Evolutionary conservation across 345 rosid species (phyloP).

Genomic region (Pelargonium nanum): DNA sequence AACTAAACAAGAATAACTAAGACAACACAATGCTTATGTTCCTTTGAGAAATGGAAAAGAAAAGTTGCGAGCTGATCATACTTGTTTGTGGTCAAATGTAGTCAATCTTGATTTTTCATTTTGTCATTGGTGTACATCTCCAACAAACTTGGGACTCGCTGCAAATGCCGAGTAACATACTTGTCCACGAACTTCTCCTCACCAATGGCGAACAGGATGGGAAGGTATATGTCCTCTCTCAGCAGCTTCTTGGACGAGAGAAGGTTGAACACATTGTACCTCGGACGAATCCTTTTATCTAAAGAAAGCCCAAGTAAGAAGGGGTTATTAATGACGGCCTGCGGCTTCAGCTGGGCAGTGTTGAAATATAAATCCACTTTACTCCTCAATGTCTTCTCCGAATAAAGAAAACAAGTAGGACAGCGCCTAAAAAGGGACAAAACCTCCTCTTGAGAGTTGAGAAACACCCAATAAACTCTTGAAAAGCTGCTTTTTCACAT

Average conservation of each 20-base stretch:
- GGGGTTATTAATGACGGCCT: background rate
- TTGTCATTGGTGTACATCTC: background rate
- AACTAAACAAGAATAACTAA: too few species aligned
- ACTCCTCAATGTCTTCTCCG: constrained; percentile 10
- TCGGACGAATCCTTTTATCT: constrained; percentile 11
- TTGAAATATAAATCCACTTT: constrained; percentile 2
- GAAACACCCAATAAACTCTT: constrained; percentile 13
- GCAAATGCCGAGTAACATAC: constrained; percentile 3
- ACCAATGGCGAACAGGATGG: background rate
- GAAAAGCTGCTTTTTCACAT: constrained; percentile 6
- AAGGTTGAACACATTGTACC: constrained; percentile 6
- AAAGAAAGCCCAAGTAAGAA: background rate
- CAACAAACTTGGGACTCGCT: constrained; percentile 3
- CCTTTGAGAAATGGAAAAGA: too few species aligned
- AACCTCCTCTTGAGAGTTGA: constrained; percentile 7
- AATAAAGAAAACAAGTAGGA: constrained; percentile 3
- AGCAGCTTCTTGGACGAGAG: constrained; percentile 8
- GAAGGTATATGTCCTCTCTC: background rate
- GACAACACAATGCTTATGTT: too few species aligned
- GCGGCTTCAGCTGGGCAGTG: constrained; percentile 1
- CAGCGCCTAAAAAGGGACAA: constrained; percentile 6
- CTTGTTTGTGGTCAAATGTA: too few species aligned
- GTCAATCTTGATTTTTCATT: too few species aligned
- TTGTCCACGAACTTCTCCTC: background rate
- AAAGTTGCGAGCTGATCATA: too few species aligned